Conservation (phyloP, 1,284 basidiomycete species). For the Ustilago hordei region DNA sequence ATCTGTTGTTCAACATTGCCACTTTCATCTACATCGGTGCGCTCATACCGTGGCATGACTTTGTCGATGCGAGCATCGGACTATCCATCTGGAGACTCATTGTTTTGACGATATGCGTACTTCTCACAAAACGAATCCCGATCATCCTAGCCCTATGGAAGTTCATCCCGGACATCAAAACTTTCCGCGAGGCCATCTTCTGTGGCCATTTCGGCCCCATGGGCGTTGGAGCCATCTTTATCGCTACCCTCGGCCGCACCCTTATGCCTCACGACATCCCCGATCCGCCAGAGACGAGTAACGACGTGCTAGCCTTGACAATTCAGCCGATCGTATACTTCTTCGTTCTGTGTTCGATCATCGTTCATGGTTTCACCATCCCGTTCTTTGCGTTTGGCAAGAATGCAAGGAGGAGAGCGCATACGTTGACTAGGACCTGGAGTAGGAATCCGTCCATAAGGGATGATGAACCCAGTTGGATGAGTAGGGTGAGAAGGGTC, state of each 20-base stretch:
- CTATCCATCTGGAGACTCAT: conserved; percentile 65
- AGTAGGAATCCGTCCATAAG: conserved; percentile 55
- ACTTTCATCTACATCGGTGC: conserved; percentile 70
- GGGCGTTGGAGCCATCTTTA: conserved; percentile 68
- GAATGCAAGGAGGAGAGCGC: conserved; percentile 53
- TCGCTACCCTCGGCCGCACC: conserved; percentile 63
- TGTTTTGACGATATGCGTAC: conserved; percentile 61
- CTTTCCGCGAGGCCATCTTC: conserved; percentile 68
- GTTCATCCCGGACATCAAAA: conserved; percentile 69
- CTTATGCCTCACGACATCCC: conserved; percentile 61
- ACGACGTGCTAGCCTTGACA: conserved; percentile 64
- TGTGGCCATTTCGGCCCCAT: conserved; percentile 69
- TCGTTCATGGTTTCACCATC: conserved; percentile 68
- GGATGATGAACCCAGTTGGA: conserved; percentile 63
- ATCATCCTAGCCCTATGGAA: conserved; percentile 67
- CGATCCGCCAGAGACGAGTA: conserved; percentile 60
- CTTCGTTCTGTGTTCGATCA: conserved; percentile 67
- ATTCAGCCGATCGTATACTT: conserved; percentile 69
- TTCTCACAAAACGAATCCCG: conserved; percentile 67
- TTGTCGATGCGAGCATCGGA: conserved; percentile 52
- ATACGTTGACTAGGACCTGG: conserved; percentile 63
- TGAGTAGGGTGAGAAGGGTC: conserved; percentile 58
- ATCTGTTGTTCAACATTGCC: conserved; percentile 75
- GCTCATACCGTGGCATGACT: conserved; percentile 67
- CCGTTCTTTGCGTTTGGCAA: conserved; percentile 68